phyloP scores from a whole-genome alignment of 805 yeast species.

The Ascoidea tarda region DNA sequence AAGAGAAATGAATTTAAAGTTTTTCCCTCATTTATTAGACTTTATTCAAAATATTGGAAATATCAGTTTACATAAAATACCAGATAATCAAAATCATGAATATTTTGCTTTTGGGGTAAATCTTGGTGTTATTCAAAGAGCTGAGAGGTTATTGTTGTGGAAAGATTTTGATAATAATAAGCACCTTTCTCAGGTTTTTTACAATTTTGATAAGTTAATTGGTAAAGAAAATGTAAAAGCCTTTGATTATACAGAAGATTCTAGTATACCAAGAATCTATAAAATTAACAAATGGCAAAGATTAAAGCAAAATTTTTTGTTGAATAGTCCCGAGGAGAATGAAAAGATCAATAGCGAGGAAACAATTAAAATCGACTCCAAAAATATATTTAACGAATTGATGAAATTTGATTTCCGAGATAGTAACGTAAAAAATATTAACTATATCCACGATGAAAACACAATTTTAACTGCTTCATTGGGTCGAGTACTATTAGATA shows the following conservation, averaged over 20 bases:
- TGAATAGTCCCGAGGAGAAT: not conserved
- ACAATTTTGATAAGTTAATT: constrained; percentile 6
- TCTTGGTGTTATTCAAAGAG: constrained; percentile 17
- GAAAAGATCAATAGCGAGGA: not conserved
- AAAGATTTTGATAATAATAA: constrained; percentile 17
- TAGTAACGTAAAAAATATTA: not conserved
- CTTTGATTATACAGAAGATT: constrained; percentile 1
- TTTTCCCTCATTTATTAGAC: constrained; percentile 8
- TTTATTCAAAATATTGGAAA: constrained; percentile 20
- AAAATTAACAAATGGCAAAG: constrained; percentile 6
- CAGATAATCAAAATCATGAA: constrained; percentile 9
- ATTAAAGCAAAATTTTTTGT: not conserved
- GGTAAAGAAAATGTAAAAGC: not conserved
- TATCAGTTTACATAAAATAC: constrained; percentile 19
- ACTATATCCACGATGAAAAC: constrained; percentile 14
- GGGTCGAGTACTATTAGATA: constrained; percentile 24
- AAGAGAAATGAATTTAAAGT: constrained; percentile 2
- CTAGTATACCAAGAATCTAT: constrained; percentile 5
- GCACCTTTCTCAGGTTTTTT: constrained; percentile 15
- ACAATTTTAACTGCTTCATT: constrained; percentile 24
- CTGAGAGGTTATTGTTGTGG: constrained; percentile 26
- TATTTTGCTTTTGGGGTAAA: constrained; percentile 21
- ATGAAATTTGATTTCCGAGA: not conserved
- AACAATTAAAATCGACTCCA: not conserved
- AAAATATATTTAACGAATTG: not conserved